A percentile compares a stretch with the other conserved stretches of the same genome.
phyloP scores from a whole-genome alignment of 352 stramenopile genomes.

The Aphanomyces cochlioides region DNA sequence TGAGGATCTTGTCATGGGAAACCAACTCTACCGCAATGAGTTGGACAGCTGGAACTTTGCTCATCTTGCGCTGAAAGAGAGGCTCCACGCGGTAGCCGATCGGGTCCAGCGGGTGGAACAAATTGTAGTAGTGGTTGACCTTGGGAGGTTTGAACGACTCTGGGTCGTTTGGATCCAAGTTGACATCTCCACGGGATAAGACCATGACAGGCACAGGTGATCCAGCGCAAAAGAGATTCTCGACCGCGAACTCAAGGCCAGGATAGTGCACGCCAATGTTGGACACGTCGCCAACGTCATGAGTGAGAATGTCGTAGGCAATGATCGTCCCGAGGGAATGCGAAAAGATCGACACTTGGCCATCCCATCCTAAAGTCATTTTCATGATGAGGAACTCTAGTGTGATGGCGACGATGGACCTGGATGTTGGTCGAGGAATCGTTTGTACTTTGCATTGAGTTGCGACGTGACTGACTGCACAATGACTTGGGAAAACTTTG shows the following conservation, averaged over 20 bases:
- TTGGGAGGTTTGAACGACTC: constrained; percentile 73
- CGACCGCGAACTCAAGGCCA: constrained; percentile 78
- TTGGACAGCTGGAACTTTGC: constrained; percentile 77
- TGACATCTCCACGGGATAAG: constrained; percentile 73
- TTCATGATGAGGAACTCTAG: too few relatives aligned
- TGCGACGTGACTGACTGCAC: constrained; percentile 86
- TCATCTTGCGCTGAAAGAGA: constrained; percentile 83
- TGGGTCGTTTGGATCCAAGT: constrained; percentile 68
- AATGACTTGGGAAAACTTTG: constrained; percentile 88
- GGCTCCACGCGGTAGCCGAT: constrained; percentile 89
- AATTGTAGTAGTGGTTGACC: constrained; percentile 83
- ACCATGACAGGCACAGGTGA: constrained; percentile 82
- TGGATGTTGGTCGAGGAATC: constrained; percentile 87
- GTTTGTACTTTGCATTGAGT: constrained; percentile 85
- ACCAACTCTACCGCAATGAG: constrained; percentile 54
- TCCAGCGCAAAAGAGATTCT: constrained; percentile 84
- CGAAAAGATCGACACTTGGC: constrained; percentile 88
- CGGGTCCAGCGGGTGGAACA: constrained; percentile 90
- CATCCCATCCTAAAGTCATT: constrained; percentile 63
- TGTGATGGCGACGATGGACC: constrained; percentile 30
- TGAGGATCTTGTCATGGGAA: not conserved
- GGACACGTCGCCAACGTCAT: constrained; percentile 55
- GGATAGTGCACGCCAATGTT: constrained; percentile 69
- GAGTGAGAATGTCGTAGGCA: constrained; percentile 88
- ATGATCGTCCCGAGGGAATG: constrained; percentile 90